Evolutionary conservation across 2,329 filamentous ascomycete species (phyloP), one percentile per base, ranked within the genome.

Genomic region (Mariannaea elegans): DNA sequence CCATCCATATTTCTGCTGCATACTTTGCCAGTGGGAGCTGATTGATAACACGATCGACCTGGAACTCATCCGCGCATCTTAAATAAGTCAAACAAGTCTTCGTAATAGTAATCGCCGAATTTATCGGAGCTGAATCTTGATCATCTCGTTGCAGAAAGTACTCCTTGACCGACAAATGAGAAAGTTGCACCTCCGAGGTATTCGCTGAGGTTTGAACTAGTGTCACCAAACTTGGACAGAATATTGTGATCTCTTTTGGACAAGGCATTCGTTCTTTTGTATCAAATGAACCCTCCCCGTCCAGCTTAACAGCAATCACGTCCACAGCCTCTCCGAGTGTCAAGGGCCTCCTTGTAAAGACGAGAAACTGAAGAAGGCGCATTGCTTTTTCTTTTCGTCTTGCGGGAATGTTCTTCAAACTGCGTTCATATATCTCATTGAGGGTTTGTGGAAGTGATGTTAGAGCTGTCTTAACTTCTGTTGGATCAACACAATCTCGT

Each of bases 81-180:
- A n/a, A n/a, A n/a, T n/a, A n/a, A n/a, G n/a, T n/a, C n/a, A n/a
- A n/a, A n/a, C n/a, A n/a, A n/a, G n/a, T n/a, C n/a, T n/a, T n/a
- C n/a, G n/a, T n/a, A n/a, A n/a, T n/a, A n/a, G n/a, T n/a, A n/a
- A n/a, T n/a, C n/a, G n/a, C n/a, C n/a, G n/a, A n/a, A n/a, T n/a
- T n/a, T n/a, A n/a, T n/a, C n/a, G n/a, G n/a, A n/a, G n/a, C n/a
- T n/a, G n/a, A n/a, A n/a, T n/a, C n/a, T n/a, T n/a, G n/a, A n/a
- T n/a, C n/a, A n/a, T n/a, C n/a, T n/a, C n/a, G n/a, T n/a, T n/a
- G n/a, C n/a, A 65, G 39, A 27, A 72, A 63, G 23, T 64, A 71
- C 39, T 72, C 65, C 21, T 70, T 67, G 2, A 72, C 67, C 0
- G 70, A 70, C 16, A 70, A 65, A 14, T 72, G 67, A 9, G 69